Conservation (phyloP, 495 filamentous ascomycete genomes). For the Neurospora sp. region DNA sequence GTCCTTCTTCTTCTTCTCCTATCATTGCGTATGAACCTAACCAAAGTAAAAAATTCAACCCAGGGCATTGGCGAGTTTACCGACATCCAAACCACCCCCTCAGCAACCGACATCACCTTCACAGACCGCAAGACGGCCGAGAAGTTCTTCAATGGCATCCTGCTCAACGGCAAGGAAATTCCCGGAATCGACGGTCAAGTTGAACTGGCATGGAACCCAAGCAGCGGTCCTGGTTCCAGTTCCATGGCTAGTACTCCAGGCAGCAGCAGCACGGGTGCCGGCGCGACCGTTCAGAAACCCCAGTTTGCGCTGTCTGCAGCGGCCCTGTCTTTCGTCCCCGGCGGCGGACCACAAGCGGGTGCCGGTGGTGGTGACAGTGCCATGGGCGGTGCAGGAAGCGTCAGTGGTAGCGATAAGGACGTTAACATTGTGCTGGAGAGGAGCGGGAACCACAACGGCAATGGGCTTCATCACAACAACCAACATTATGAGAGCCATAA, state of each 20-base stretch:
- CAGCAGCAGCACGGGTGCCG: neutral
- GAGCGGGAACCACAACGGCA: neutral
- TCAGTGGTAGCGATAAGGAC: constrained; percentile 22
- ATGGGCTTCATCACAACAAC: neutral
- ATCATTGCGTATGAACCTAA: constrained; percentile 11
- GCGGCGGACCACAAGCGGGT: neutral
- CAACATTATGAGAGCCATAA: constrained; percentile 6
- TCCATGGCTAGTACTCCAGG: constrained; percentile 4
- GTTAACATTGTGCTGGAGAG: constrained; percentile 21
- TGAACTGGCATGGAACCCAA: constrained; percentile 60
- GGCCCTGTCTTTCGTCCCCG: neutral
- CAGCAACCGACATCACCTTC: constrained; percentile 60
- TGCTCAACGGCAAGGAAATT: constrained; percentile 47
- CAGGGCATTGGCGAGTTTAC: constrained; percentile 80
- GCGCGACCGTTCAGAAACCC: neutral
- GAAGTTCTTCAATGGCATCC: constrained; percentile 60
- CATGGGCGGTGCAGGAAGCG: neutral
- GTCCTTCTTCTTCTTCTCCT: neutral
- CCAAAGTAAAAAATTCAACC: neutral
- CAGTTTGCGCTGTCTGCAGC: neutral
- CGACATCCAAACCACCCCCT: constrained; percentile 56
- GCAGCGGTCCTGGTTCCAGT: constrained; percentile 29
- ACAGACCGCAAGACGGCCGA: constrained; percentile 86
- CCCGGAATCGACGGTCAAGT: constrained; percentile 63
- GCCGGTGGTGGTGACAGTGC: neutral